These are phyloP conservation scores for Helotiales sp. DNA, from an alignment of 2,329 filamentous ascomycete genomes.

Conservation along the genomic window DNA sequence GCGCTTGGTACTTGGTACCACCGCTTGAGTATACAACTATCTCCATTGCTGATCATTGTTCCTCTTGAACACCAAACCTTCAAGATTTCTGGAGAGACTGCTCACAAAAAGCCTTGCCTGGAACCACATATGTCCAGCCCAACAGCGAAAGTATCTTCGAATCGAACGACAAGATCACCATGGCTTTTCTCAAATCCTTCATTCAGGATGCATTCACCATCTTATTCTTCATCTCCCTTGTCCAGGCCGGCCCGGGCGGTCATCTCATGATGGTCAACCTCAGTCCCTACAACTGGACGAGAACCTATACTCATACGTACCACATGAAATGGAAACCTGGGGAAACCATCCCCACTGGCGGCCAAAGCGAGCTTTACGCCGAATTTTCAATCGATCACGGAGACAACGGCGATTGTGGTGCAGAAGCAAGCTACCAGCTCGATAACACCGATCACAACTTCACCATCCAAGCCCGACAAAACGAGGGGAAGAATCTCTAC, in stretches of 20 bases:
- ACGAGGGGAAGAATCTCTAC: slow-evolving; percentile 13
- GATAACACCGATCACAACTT: slow-evolving; percentile 16
- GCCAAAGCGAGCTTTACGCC: slow-evolving; percentile 17
- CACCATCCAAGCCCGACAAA: slow-evolving; percentile 21
- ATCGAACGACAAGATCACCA: too few relatives aligned
- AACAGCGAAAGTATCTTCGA: too few relatives aligned
- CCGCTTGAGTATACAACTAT: too few relatives aligned
- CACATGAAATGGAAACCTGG: slow-evolving; percentile 24
- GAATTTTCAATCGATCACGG: slow-evolving; percentile 16
- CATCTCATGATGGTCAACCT: slow-evolving; percentile 21
- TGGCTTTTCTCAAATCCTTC: background rate
- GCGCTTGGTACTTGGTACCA: too few relatives aligned
- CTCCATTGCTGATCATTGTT: too few relatives aligned
- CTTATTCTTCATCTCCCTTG: background rate
- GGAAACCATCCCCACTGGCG: slow-evolving; percentile 12
- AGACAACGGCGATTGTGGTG: slow-evolving; percentile 16
- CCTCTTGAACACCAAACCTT: too few relatives aligned
- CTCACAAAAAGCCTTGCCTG: background rate
- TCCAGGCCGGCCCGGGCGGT: slow-evolving; percentile 13
- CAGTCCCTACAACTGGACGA: slow-evolving; percentile 25
- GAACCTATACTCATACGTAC: slow-evolving; percentile 15
- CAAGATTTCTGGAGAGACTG: too few relatives aligned
- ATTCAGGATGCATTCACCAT: background rate
- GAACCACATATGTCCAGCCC: background rate
- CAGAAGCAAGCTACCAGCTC: slow-evolving; percentile 26